Percentiles rank a stretch among this genome's conserved stretches.
Evolutionary conservation across 768 basidiomycete genomes (phyloP).

Genomic region (Chiua virens): DNA sequence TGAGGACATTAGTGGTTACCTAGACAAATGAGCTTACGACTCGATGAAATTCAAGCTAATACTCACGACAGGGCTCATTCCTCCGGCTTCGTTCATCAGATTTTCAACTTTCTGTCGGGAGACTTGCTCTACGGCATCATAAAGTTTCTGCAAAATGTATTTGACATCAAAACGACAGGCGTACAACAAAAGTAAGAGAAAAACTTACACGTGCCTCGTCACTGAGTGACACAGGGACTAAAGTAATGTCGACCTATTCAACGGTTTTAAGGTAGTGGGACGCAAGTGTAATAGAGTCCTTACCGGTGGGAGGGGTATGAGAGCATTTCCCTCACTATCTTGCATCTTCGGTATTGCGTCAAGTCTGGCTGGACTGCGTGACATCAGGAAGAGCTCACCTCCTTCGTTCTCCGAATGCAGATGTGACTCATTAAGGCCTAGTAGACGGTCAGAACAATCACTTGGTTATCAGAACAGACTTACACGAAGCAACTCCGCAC

Average conservation of each 20-base stretch:
- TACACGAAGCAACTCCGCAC: slow-evolving; percentile 71
- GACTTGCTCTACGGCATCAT: slow-evolving; percentile 64
- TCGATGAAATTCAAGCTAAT: background rate
- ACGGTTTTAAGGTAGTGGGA: slow-evolving; percentile 4
- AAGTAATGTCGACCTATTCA: slow-evolving; percentile 70
- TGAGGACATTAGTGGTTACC: slow-evolving; percentile 70
- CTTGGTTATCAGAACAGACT: slow-evolving; percentile 13
- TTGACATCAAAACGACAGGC: background rate
- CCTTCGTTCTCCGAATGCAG: slow-evolving; percentile 83
- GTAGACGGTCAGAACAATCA: slow-evolving; percentile 5
- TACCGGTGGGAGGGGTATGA: slow-evolving; percentile 77
- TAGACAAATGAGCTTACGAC: slow-evolving; percentile 26
- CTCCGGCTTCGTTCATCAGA: slow-evolving; percentile 43
- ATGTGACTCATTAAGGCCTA: slow-evolving; percentile 76
- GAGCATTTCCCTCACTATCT: slow-evolving; percentile 67
- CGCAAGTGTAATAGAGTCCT: slow-evolving; percentile 5
- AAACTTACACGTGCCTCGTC: slow-evolving; percentile 61
- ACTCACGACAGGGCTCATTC: slow-evolving; percentile 43
- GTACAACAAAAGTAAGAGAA: too few species aligned
- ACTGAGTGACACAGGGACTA: slow-evolving; percentile 65
- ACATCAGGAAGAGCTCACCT: slow-evolving; percentile 40
- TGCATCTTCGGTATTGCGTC: slow-evolving; percentile 61
- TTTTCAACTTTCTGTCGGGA: slow-evolving; percentile 63
- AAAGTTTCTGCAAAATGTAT: slow-evolving; percentile 47
- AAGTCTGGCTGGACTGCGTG: slow-evolving; percentile 5